Evolutionary conservation across 192 early-diverging fungal species (phyloP), one percentile per base, ranked within the genome.

Genomic region (Paraglomus occultum): DNA sequence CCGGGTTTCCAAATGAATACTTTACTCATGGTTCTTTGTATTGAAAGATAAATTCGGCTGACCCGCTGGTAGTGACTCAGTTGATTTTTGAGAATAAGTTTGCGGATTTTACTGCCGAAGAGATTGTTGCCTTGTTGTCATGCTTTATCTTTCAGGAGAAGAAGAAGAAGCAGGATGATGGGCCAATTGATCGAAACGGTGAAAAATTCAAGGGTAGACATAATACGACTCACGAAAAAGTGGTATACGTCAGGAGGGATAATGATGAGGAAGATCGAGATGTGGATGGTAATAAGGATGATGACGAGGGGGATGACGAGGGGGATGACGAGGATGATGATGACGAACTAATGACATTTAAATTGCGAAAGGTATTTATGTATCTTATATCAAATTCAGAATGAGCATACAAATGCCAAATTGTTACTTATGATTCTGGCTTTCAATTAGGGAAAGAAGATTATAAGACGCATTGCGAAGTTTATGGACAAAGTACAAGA

Each of bases 71-170:
- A 12, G 80, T 99, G 18, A 97, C 97, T 0, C 95, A 99, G 73
- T 80, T 99, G 38, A 90, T 99, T 23, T 79, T 99, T 42, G 90
- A 97, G 75, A 99, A 99, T 76, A 86, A 92, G 60, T 81, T 97
- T 42, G 90, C 88, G 0, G 88, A 92, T 59, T 95, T 86, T 59
- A 93, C 95, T 62, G 93, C 94, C 0, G 92, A 89, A 14, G 97
- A 99, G 74, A 92, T 94, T 48, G 95, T 95, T 5, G 95, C 95
- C 6, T 81, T 99, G 23, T 71, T 99, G 18, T 95, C 93, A 1
- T 90, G 88, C 48, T 99, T 99, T 85, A 90, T 99, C 55, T 97
- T 95, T 76, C 92, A 95, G 53, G 97, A 99, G 59, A 96, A 91
- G 76, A 84, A 84, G 31, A 31, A 31, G 31, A 31, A 31, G 31